Evolutionary conservation across 306 rosid genomes (phyloP), one percentile per base, ranked within the genome.

Genomic region (Acmispon strigosus): DNA sequence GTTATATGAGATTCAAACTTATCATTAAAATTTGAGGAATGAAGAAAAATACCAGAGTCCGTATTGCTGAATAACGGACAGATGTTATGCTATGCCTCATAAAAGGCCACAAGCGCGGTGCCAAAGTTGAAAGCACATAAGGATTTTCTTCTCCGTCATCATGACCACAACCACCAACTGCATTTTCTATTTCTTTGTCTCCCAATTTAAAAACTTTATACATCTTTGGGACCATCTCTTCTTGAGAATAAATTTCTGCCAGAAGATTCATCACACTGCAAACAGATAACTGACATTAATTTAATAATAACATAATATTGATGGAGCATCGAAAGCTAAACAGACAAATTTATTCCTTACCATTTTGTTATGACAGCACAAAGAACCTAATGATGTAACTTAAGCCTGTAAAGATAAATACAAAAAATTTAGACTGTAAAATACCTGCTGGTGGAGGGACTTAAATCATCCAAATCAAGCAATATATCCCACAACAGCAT

Each of bases 361-460:
- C 17, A 42, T 17, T 51, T 24, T 47, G 18, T 41, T 18, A 18
- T 36, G 42, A 42, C 48, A 17, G 57, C 59, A 56, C 15, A 42
- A 32, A 4, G 36, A 20, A 65, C 63, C 13, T 42, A 42, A 56
- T 54, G 56, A 56, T 14, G 39, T 42, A 51, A 75, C 22, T 14
- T 43, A 49, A 43, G 36, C 19, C 32, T 1, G 29, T 37, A 70
- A 64, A 70, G 14, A 22, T 45, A 51, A 52, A 49, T 56, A 41
- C 45, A 11, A 57, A 29, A 69, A 19, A 24, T 24, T 18, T 62
- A 54, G 16, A 36, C 62, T 14, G 51, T 52, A 66, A 53, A 11
- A 66, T 79, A 94, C 98, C 98, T 94, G 95, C 98, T 94, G 36
- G 98, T 94, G 62, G 98, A 94, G 51, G 98, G 98, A 78, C 98